Percentiles rank a stretch among this genome's conserved stretches.
These are phyloP conservation scores for Boletus coccyginus DNA, from an alignment of 768 basidiomycete species.

Conservation along the genomic window DNA sequence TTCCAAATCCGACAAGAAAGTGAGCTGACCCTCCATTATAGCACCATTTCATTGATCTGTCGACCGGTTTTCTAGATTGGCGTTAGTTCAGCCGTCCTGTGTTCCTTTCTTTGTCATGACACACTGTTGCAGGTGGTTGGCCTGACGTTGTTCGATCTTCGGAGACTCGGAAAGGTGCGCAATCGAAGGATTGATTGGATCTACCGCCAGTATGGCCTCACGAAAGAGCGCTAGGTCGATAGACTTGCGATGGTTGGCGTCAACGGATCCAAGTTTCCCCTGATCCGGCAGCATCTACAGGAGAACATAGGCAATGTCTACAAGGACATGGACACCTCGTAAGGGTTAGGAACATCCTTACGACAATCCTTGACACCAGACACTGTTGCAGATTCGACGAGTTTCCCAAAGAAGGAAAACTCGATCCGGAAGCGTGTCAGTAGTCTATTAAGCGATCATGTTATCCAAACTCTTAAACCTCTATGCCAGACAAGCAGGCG, in stretches of 20 bases:
- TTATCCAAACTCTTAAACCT: background rate
- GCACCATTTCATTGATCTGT: background rate
- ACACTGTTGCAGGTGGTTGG: slow-evolving; percentile 66
- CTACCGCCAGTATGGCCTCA: slow-evolving; percentile 5
- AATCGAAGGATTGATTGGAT: slow-evolving; percentile 9
- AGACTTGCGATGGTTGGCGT: slow-evolving; percentile 87
- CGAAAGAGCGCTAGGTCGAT: slow-evolving; percentile 47
- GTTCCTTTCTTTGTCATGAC: slow-evolving; percentile 12
- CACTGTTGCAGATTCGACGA: slow-evolving; percentile 59
- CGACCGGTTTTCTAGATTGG: slow-evolving; percentile 50
- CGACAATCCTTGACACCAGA: background rate
- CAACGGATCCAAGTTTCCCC: slow-evolving; percentile 84
- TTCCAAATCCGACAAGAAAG: slow-evolving; percentile 94
- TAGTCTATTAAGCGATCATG: slow-evolving; percentile 8
- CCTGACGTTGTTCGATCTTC: slow-evolving; percentile 85
- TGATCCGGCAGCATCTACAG: slow-evolving; percentile 74
- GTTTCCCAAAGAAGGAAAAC: slow-evolving; percentile 67
- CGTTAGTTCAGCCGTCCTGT: slow-evolving; percentile 38
- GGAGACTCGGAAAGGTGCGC: slow-evolving; percentile 72
- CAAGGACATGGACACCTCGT: slow-evolving; percentile 85
- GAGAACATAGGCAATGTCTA: slow-evolving; percentile 83
- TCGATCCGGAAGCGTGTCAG: slow-evolving; percentile 83
- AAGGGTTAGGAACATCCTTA: slow-evolving; percentile 25
- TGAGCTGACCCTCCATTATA: slow-evolving; percentile 25
- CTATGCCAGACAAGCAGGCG: slow-evolving; percentile 69